These are phyloP conservation scores for Penicillium rolfsii DNA, from an alignment of 2,329 filamentous ascomycete genomes.

Conservation along the genomic window DNA sequence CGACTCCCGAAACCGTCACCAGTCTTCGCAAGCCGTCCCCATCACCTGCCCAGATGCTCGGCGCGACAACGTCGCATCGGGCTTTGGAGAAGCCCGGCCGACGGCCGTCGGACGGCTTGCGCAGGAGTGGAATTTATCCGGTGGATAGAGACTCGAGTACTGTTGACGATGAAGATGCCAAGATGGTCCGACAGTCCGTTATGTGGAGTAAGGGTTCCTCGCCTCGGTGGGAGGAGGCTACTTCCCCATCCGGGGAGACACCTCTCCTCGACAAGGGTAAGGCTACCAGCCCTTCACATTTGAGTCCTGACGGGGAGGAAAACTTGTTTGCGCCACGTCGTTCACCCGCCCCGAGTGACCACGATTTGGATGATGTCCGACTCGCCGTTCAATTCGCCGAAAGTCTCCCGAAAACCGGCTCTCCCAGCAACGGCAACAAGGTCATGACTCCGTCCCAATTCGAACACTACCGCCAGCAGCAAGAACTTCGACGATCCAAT, in stretches of 20 bases:
- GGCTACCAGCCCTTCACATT: constrained; percentile 13
- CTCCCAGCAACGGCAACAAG: constrained; percentile 57
- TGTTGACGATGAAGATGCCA: constrained; percentile 47
- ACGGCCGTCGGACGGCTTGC: constrained; percentile 30
- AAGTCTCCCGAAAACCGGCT: constrained; percentile 35
- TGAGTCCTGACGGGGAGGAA: constrained; percentile 19
- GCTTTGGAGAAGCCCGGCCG: constrained; percentile 34
- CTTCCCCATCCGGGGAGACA: constrained; percentile 31
- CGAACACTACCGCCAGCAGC: constrained; percentile 71
- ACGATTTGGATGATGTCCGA: constrained; percentile 42
- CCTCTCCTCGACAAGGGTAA: constrained; percentile 34
- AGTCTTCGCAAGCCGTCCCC: constrained; percentile 27
- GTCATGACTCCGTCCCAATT: constrained; percentile 91
- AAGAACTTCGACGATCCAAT: constrained; percentile 69
- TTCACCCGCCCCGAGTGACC: constrained; percentile 19
- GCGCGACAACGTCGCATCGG: constrained; percentile 38
- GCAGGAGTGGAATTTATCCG: constrained; percentile 38
- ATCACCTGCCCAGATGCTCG: constrained; percentile 28
- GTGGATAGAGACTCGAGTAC: constrained; percentile 30
- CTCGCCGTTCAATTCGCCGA: constrained; percentile 53
- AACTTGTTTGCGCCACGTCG: constrained; percentile 18
- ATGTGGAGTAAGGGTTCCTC: constrained; percentile 34
- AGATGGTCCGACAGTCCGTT: constrained; percentile 41
- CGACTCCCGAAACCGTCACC: constrained; percentile 20
- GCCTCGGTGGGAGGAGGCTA: constrained; percentile 27